Conservation (phyloP, 768 basidiomycete genomes). For the Russula abietina region DNA sequence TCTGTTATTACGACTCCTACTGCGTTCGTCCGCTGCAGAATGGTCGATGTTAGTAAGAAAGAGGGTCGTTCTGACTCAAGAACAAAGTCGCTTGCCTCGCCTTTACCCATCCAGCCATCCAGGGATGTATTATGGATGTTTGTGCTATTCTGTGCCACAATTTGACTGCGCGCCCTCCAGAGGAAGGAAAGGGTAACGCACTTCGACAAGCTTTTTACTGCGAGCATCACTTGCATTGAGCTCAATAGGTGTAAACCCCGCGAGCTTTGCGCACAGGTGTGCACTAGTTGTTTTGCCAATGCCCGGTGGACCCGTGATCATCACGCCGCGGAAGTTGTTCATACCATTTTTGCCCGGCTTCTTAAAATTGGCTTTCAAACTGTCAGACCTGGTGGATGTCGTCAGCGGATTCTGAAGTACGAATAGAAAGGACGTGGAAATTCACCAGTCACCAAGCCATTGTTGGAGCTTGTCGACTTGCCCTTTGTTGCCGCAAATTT, state of each 20-base stretch:
- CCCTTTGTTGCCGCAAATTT: conserved; percentile 93
- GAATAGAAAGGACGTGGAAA: neutral
- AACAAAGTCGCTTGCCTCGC: conserved; percentile 36
- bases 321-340: conserved; percentile 77
- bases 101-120: conserved; percentile 74
- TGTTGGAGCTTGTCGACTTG: conserved; percentile 80
- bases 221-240: conserved; percentile 93
- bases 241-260: conserved; percentile 89
- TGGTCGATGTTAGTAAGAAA: neutral
- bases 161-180: neutral
- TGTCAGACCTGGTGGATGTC: conserved; percentile 52
- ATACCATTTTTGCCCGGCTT: conserved; percentile 89
- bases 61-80: neutral
- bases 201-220: conserved; percentile 96
- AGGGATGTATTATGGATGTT: conserved; percentile 86
- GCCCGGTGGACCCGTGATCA: conserved; percentile 92
- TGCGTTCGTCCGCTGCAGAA: conserved; percentile 49
- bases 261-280: conserved; percentile 85
- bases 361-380: conserved; percentile 73
- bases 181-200: conserved; percentile 30
- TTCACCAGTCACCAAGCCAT: conserved; percentile 88
- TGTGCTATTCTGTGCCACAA: conserved; percentile 59
- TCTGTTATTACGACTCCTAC: conserved; percentile 71
- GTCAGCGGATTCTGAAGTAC: neutral
- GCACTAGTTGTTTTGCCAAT: conserved; percentile 98